These are phyloP conservation scores for Colletotrichum tofieldiae DNA, from an alignment of 2,329 filamentous ascomycete species.

Conservation along the genomic window DNA sequence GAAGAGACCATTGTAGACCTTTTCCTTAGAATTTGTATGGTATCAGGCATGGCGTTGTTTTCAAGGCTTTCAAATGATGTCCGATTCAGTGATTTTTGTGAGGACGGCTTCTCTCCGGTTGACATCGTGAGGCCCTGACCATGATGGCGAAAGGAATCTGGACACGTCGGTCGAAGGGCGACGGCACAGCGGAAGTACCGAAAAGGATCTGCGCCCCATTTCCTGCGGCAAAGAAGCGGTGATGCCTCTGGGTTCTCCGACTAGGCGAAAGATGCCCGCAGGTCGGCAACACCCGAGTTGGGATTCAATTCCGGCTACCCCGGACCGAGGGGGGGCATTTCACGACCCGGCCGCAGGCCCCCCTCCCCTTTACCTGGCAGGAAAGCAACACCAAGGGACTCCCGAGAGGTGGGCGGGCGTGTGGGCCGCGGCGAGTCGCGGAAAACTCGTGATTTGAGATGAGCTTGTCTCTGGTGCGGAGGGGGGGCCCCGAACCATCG, in stretches of 20 bases:
- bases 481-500: not conserved
- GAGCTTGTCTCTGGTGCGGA: conserved; percentile 1
- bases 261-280: conserved; percentile 24
- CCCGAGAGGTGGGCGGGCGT: not conserved
- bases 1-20: conserved; percentile 19
- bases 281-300: not conserved
- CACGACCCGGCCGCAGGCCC: not conserved
- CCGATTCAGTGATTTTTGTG: not conserved
- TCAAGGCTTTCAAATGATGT: not conserved
- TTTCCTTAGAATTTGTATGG: conserved; percentile 21
- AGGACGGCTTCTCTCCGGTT: not conserved
- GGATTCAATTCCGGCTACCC: conserved; percentile 14
- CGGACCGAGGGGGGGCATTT: conserved; percentile 3
- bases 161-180: not conserved
- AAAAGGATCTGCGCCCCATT: not conserved
- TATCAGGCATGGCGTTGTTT: conserved; percentile 24
- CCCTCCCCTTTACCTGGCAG: not conserved
- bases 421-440: conserved; percentile 5
- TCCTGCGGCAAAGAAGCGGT: not conserved
- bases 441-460: conserved; percentile 9
- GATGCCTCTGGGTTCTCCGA: not conserved
- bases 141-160: not conserved
- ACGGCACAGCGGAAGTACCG: conserved; percentile 9
- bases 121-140: not conserved
- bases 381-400: conserved; percentile 1